Base-by-base conservation (phyloP, 1,284 basidiomycete species). In the Earliella scabrosa region DNA sequence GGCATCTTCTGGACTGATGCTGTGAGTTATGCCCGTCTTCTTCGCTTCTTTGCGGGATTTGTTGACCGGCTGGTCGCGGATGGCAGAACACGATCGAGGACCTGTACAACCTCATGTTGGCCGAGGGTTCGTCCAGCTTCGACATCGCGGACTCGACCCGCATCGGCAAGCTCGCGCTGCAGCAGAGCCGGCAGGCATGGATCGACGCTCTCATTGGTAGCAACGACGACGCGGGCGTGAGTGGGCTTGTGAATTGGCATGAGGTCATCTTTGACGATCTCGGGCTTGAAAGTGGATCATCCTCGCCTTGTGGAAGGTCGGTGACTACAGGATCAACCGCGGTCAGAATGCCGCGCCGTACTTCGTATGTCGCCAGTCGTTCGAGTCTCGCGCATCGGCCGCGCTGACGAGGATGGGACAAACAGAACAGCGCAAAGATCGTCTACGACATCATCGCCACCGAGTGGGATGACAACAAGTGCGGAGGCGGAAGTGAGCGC, bases 21-120 rank as follows among this genome's bases (percentile, higher is more conserved):
- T 4, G 81, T 82, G 54, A 26, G 75, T 63, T 9, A 8, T 16
- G 10, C 40, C n/a, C 46, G 43, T 20, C 51, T 13, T 31, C 27
- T 32, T 9, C 35, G 11, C 27, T 43, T 24, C 50, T 27, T 20
- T 20, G 14, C 9, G n/a, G 7, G 14, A 2, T 6, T 43, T 18
- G 39, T 45, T 23, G 36, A 23, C 20, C 27, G 32, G 36, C 16
- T 45, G 9, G 21, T n/a, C n/a, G 4, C n/a, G 23, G 10, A 6
- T 21, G 16, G 10, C 53, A 83, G 81, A 84, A 83, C 60, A 75
- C 81, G 5, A 60, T 82, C 23, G 82, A 83, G 62, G 82, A 83
- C 59, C 63, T 83, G 6, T 79, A 83, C 60, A 82, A 81, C 66
- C 66, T 82, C 52, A 83, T 83, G 78, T 71, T 80, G 9, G 75